Evolutionary conservation across 345 rosid species (phyloP).

Genomic region (Euphorbia tirucalli): DNA sequence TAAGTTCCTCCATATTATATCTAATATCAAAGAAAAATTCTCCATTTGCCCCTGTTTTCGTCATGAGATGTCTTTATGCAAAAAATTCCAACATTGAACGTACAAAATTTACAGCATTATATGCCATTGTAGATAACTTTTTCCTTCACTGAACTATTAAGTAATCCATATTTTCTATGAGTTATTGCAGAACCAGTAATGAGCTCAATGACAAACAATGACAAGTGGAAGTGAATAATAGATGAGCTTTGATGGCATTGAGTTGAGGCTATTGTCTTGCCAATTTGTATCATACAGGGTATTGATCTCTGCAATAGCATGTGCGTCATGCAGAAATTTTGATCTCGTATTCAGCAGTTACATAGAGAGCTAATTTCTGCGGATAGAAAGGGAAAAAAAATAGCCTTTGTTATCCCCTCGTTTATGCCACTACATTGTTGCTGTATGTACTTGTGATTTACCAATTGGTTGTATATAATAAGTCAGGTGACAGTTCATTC

Average conservation of each 20-base stretch:
- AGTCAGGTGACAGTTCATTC: background rate
- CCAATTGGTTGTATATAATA: constrained; percentile 16
- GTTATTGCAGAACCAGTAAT: constrained; percentile 4
- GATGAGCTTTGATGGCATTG: background rate
- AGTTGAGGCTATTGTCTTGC: background rate
- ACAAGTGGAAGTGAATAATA: background rate
- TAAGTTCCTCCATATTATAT: constrained; percentile 22
- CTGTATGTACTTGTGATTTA: constrained; percentile 9
- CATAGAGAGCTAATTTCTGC: constrained; percentile 2
- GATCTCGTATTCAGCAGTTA: background rate
- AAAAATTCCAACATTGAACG: too few species aligned
- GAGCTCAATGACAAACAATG: constrained; percentile 3
- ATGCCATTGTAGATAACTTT: background rate
- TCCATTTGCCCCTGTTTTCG: too few species aligned
- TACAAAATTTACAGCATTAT: too few species aligned
- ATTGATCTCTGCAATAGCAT: constrained; percentile 16
- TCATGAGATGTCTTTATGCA: too few species aligned
- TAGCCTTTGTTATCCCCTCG: background rate
- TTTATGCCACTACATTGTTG: background rate
- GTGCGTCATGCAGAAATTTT: constrained; percentile 22
- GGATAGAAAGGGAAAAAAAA: background rate
- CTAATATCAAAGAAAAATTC: too few species aligned
- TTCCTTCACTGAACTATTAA: background rate
- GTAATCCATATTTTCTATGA: too few species aligned
- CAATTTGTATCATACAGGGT: background rate